Evolutionary conservation across 345 rosid genomes (phyloP).

Genomic region (Eucalyptus melliodora): DNA sequence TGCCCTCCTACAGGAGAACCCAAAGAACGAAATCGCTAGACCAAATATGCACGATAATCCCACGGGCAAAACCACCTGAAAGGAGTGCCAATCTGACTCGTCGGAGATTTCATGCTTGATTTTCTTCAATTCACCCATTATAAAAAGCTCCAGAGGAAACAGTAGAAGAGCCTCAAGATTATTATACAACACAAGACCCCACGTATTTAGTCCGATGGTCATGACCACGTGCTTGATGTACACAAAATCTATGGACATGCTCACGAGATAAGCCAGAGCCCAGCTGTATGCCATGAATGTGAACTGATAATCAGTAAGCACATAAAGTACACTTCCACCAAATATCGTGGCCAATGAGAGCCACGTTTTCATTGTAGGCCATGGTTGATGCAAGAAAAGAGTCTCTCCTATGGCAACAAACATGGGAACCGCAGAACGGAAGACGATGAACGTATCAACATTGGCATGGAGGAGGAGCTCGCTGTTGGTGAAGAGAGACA

Average conservation of each 20-base stretch:
- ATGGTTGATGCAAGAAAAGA: constrained; percentile 69
- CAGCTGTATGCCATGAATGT: constrained; percentile 74
- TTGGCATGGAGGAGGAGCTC: constrained; percentile 96
- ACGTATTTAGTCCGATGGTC: constrained; percentile 88
- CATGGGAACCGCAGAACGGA: constrained; percentile 85
- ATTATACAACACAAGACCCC: constrained; percentile 96
- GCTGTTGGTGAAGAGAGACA: constrained; percentile 90
- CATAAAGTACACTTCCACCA: constrained; percentile 81
- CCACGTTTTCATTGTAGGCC: constrained; percentile 91
- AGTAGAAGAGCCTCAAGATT: constrained; percentile 89
- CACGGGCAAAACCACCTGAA: constrained; percentile 71
- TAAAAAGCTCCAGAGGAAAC: constrained; percentile 83
- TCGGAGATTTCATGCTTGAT: constrained; percentile 64
- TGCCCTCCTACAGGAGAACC: constrained; percentile 87
- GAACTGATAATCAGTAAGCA: constrained; percentile 83
- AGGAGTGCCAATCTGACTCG: constrained; percentile 70
- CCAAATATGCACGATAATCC: constrained; percentile 84
- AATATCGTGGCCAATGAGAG: constrained; percentile 65
- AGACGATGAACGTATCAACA: constrained; percentile 93
- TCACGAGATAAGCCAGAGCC: constrained; percentile 82
- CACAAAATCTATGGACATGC: constrained; percentile 96
- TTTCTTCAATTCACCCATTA: constrained; percentile 93
- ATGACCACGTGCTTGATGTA: constrained; percentile 97
- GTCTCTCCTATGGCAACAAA: constrained; percentile 93
- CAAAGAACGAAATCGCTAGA: constrained; percentile 89